Conservation (phyloP, 805 yeast genomes). For the Saturnispora hagleri region DNA sequence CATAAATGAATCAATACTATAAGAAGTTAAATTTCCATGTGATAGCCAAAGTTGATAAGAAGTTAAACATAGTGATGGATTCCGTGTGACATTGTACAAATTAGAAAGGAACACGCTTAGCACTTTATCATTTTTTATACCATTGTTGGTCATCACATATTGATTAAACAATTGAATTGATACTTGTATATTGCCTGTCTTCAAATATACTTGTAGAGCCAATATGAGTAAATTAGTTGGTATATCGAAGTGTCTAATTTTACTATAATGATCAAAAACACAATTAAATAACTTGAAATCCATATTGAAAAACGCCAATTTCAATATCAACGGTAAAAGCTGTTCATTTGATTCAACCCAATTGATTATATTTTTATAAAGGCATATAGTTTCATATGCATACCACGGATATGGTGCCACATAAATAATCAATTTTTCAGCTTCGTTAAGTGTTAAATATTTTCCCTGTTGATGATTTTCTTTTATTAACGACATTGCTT, state of each 20-base stretch:
- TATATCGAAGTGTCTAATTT: constrained; percentile 7
- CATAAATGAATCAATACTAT: constrained; percentile 19
- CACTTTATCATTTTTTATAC: constrained; percentile 12
- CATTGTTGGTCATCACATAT: constrained; percentile 18
- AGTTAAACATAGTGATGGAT: constrained; percentile 17
- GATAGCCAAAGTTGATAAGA: constrained; percentile 24
- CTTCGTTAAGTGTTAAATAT: constrained; percentile 18
- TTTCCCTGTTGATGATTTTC: constrained; percentile 3
- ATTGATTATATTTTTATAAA: constrained; percentile 16
- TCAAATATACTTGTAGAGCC: constrained; percentile 21
- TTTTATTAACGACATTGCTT: constrained; percentile 8
- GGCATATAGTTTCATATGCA: constrained; percentile 15
- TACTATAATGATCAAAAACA: constrained; percentile 15
- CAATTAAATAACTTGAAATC: constrained; percentile 20
- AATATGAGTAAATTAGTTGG: constrained; percentile 13
- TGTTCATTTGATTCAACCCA: constrained; percentile 10
- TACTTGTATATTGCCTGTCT: constrained; percentile 19
- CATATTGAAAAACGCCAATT: constrained; percentile 14
- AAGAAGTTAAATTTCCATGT: constrained; percentile 11
- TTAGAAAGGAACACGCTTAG: constrained; percentile 18
- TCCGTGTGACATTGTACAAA: constrained; percentile 15
- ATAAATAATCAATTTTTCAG: constrained; percentile 18
- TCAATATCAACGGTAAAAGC: constrained; percentile 14
- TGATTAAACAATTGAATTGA: constrained; percentile 25
- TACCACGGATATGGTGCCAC: constrained; percentile 11